Conservation (phyloP, 2,329 filamentous ascomycete species). For the Colletotrichum orbiculare region DNA sequence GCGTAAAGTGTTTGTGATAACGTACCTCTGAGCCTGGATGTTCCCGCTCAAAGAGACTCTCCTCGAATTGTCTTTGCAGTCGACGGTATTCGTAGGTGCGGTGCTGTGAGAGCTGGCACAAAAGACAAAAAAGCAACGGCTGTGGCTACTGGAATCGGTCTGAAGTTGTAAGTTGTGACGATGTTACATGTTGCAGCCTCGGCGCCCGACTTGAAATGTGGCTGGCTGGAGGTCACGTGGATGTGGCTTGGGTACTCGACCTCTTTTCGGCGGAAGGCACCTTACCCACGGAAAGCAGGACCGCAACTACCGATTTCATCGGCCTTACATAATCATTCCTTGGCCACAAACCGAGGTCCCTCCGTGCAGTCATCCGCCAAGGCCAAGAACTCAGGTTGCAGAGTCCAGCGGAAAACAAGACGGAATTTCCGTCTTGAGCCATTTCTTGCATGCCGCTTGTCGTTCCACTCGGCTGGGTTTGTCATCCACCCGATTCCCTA, state of each 20-base stretch:
- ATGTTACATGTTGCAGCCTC: constrained; percentile 21
- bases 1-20: constrained; percentile 41
- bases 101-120: constrained; percentile 17
- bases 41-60: constrained; percentile 48
- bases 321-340: constrained; percentile 18
- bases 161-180: constrained; percentile 7
- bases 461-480: constrained; percentile 20
- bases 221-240: constrained; percentile 9
- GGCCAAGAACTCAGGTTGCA: background rate
- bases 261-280: background rate
- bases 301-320: constrained; percentile 9
- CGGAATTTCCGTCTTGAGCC: constrained; percentile 31
- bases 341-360: constrained; percentile 19
- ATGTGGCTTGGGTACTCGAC: constrained; percentile 1
- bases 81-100: constrained; percentile 4
- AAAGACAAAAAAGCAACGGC: constrained; percentile 11
- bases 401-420: constrained; percentile 29
- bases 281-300: background rate
- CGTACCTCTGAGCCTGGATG: constrained; percentile 63
- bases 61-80: constrained; percentile 23
- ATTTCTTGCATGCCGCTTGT: constrained; percentile 12
- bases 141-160: constrained; percentile 4
- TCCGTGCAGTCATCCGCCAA: constrained; percentile 23
- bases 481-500: constrained; percentile 6
- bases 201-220: constrained; percentile 17